Evolutionary conservation across 352 stramenopile genomes (phyloP), one percentile per base, ranked within the genome.

Genomic region (Nothophytophthora sp.): DNA sequence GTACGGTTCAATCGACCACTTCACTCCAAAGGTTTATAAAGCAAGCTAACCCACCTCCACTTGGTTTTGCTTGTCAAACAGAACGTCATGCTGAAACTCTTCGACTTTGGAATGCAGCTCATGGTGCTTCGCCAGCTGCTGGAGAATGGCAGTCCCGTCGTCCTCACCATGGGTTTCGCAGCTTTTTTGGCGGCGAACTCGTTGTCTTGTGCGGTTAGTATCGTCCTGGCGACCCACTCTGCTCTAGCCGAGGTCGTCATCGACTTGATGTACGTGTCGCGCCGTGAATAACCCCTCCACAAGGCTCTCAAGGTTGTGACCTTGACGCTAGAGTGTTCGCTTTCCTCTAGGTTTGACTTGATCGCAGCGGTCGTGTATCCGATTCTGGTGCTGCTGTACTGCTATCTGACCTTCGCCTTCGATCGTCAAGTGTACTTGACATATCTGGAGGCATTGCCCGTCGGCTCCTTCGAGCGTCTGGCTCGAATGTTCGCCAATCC

Each of bases 291-390:
- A n/a, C n/a, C n/a, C n/a, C n/a, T n/a, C n/a, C n/a, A n/a, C n/a
- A n/a, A n/a, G n/a, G n/a, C n/a, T n/a, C n/a, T 18, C 18, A 22
- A 3, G n/a, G n/a, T n/a, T n/a, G n/a, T n/a, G 20, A 2, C n/a
- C 6, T 19, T 33, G 0, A 15, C 20, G 32, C 32, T n/a, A n/a
- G n/a, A n/a, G 9, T n/a, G n/a, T n/a, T n/a, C n/a, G n/a, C n/a
- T n/a, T n/a, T n/a, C n/a, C n/a, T n/a, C 1, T 16, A 69, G 60
- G 2, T 65, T 65, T 27, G 60, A 60, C 12, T 7, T 69, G 54
- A 33, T 61, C 27, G 47, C 57, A 5, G 48, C 60, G 32, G 46
- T 69, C 18, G 1, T 44, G 1, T 45, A 34, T 11, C 54, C 60
- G 20, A 60, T 69, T 22, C 11, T 22, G 0, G 34, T 60, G 12